Conservation (phyloP, 495 filamentous ascomycete genomes). For the Aspergillus ostianus region DNA sequence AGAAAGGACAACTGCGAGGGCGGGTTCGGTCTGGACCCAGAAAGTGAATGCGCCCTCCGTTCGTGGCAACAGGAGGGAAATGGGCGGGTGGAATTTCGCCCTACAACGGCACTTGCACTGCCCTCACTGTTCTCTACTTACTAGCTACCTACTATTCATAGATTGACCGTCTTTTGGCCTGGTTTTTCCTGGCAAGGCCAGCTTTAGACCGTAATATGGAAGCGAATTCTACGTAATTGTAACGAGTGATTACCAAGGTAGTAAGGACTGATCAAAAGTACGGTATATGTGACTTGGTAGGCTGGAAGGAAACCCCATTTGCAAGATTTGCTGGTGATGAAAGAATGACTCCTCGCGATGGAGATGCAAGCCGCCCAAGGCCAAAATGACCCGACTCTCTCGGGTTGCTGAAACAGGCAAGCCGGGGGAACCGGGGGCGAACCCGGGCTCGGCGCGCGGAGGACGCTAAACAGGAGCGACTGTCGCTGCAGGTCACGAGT, state of each 20-base stretch:
- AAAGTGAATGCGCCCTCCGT: not conserved
- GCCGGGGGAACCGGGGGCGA: not conserved
- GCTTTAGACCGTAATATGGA: not conserved
- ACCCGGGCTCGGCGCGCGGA: conserved; percentile 2
- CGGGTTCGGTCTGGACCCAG: conserved; percentile 11
- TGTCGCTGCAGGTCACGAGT: not conserved
- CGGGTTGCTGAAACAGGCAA: conserved; percentile 11
- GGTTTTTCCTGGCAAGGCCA: not conserved
- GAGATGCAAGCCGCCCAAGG: no score
- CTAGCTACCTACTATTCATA: not conserved
- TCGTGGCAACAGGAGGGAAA: conserved; percentile 2
- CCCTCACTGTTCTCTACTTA: not conserved
- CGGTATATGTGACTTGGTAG: not conserved
- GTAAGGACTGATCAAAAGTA: not conserved
- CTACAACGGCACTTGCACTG: not conserved
- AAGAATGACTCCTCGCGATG: not conserved
- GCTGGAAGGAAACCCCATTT: no score
- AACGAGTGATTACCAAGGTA: not conserved
- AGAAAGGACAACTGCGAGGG: conserved; percentile 9
- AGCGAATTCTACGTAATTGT: not conserved
- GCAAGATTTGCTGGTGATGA: not conserved
- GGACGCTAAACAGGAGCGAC: not conserved
- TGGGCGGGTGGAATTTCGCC: not conserved
- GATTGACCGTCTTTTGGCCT: not conserved
- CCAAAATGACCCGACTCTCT: not conserved